Percentiles rank a stretch among this genome's conserved stretches.
Evolutionary conservation across 768 basidiomycete species (phyloP).

Genomic region (Royoungia palumana): DNA sequence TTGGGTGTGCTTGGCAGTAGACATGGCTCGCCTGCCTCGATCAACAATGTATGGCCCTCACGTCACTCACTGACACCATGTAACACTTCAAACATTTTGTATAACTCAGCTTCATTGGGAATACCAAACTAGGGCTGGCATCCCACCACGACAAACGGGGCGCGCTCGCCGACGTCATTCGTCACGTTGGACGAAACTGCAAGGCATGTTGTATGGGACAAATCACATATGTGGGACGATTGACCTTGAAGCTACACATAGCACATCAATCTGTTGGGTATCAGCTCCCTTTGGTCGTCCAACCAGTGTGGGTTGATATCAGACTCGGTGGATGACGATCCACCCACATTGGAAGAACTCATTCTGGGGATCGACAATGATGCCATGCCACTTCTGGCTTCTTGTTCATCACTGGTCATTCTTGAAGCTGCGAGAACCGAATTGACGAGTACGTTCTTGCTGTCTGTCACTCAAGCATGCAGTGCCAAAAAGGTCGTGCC

Average conservation of each 20-base stretch:
- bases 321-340: constrained; percentile 6
- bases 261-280: constrained; percentile 57
- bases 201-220: constrained; percentile 38
- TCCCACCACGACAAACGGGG: constrained; percentile 27
- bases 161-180: constrained; percentile 45
- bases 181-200: constrained; percentile 54
- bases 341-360: constrained; percentile 45
- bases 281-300: constrained; percentile 47
- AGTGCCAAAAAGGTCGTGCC: not conserved
- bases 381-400: constrained; percentile 48
- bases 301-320: constrained; percentile 50
- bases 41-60: constrained; percentile 45
- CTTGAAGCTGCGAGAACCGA: constrained; percentile 58
- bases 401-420: constrained; percentile 45
- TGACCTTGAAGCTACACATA: constrained; percentile 19
- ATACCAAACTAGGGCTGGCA: constrained; percentile 52
- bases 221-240: not conserved
- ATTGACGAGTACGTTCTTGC: constrained; percentile 48
- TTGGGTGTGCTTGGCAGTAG: constrained; percentile 58
- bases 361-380: constrained; percentile 56
- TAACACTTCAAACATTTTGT: constrained; percentile 39
- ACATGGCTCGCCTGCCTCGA: constrained; percentile 41
- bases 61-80: constrained; percentile 41
- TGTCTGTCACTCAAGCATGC: not conserved
- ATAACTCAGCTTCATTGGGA: constrained; percentile 59